Evolutionary conservation across 768 basidiomycete genomes (phyloP), one percentile per base, ranked within the genome.

Genomic region (Hygrocybe coccinea): DNA sequence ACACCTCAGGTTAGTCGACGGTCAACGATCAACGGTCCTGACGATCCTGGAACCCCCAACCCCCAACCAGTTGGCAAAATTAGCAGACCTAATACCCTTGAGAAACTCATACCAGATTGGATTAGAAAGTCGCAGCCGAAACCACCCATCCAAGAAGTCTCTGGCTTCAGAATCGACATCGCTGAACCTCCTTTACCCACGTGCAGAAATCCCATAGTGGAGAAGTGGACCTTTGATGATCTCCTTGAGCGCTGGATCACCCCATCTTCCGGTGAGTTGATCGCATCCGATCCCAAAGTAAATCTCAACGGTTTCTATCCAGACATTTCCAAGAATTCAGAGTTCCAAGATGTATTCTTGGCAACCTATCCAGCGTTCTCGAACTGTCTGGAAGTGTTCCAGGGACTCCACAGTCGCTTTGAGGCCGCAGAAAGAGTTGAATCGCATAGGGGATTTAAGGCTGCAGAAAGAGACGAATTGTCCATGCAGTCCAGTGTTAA

Each of bases 261-360:
- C 5, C 52, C 22, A 4, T 45, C 52, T 44, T 54, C 17, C 5
- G 52, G 52, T 54, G 17, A 52, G 51, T 37, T 4, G 11, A n/a
- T 50, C n/a, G 24, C 24, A 34, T 12, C 21, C 21, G 2, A 36
- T 29, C 33, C 48, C 15, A 11, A 8, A n/a, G 35, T 35, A 4
- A n/a, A n/a, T 10, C 36, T 25, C 15, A 34, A 21, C 24, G 17
- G 11, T 15, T 37, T 9, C 25, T 43, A 17, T 35, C 3, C 9
- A 52, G 51, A 52, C 9, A 19, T 8, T 7, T 9, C 12, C 51
- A 17, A 54, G 19, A 17, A 54, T 29, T 7, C 9, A 10, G 7
- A 25, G 25, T 54, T 55, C 22, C 54, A 55, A 34, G 45, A 55
- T 29, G 22, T 55, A 45, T 55, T 55, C 41, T 49, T 55, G 43